Evolutionary conservation across 805 yeast genomes (phyloP).

Genomic region (Isabelozyma heimii): DNA sequence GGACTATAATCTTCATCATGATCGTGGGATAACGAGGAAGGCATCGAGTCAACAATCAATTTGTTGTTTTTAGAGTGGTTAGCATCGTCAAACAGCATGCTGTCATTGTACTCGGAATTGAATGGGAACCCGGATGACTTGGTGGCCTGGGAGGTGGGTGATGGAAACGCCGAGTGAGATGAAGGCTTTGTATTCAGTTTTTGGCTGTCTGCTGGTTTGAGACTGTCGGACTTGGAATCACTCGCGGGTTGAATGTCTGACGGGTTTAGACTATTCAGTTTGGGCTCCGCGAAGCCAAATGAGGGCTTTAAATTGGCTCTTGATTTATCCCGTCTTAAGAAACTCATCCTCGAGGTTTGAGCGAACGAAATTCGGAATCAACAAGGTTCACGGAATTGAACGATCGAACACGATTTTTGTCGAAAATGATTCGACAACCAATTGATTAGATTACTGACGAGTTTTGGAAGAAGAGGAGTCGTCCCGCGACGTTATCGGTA

Average conservation of each 20-base stretch:
- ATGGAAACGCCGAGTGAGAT: not conserved
- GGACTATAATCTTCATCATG: conserved; percentile 12
- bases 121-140: not conserved
- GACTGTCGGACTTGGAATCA: not conserved
- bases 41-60: not conserved
- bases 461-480: not conserved
- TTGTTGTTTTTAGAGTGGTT: conserved; percentile 1
- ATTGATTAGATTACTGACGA: not conserved
- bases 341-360: conserved; percentile 9
- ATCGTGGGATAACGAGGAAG: not conserved
- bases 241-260: not conserved
- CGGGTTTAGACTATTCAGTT: conserved; percentile 3
- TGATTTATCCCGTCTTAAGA: conserved; percentile 14
- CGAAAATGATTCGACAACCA: not conserved
- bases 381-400: not conserved
- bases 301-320: conserved; percentile 1
- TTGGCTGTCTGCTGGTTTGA: conserved; percentile 2
- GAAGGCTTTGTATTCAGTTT: not conserved
- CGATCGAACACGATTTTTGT: not conserved
- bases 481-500: not conserved
- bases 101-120: not conserved
- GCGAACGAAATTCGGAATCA: not conserved
- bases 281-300: not conserved
- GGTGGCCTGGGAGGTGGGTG: not conserved
- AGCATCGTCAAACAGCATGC: conserved; percentile 1